Base-by-base conservation (phyloP, 2,329 filamentous ascomycete genomes). In the Trichoderma sp. region DNA sequence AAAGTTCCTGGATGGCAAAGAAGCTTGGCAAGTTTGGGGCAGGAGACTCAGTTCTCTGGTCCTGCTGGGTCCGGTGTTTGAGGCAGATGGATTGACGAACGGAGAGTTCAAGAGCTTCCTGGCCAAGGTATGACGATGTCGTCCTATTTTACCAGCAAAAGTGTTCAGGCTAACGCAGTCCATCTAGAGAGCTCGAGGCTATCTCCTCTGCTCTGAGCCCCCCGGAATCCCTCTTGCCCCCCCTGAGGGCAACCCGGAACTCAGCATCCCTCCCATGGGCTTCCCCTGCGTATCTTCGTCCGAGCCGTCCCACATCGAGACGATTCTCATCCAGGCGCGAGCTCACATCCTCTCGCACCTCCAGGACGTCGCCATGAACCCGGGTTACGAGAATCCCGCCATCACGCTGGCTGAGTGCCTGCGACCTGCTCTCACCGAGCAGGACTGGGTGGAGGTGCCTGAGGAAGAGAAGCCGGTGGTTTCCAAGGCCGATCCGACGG, bases 281-380 rank as follows among this genome's bases (percentile, higher is more conserved):
- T 90, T 86, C 68, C 89, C 90, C 5, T 83, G 87, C 67, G 90
- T 89, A 75, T 88, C 89, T n/a, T 84, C 88, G 1, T 89, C 89
- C 3, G 86, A 90, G 67, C 70, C 76, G 1, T 72, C 80, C 41
- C 80, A 86, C 71, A 78, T 78, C 7, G 91, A 96, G 74, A 79
- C 80, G 44, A 83, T 91, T 67, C 81, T 93, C 60, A 79, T 89
- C 14, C 74, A 73, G 12, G 82, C 84, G 0, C 83, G 85, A 68
- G 70, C 73, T 14, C 74, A 78, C 2, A 83, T 91, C 28, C 74
- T 92, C 2, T 74, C 78, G 45, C 93, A 88, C 82, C 79, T 93
- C 43, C 77, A 86, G 56, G 78, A 84, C 44, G 81, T 89, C 14
- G 82, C 84, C 5, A 72, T 76, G 2, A 68, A 73, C 3, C 64